Base-by-base conservation (phyloP, 345 rosid species). In the Corymbia maculata region DNA sequence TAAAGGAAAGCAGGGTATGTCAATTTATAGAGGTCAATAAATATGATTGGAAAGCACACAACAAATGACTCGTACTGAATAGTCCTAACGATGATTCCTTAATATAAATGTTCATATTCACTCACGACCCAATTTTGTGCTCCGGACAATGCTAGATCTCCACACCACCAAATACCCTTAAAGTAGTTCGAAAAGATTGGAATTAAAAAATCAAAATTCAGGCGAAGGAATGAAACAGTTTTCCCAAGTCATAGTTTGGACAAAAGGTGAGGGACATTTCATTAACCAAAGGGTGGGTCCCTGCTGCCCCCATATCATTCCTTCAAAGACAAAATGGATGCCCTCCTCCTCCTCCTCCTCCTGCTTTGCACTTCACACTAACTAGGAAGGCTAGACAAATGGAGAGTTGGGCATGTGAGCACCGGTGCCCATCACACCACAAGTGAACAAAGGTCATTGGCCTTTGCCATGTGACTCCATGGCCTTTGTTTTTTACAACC, bases 51-150 rank as follows among this genome's bases (percentile, higher is more conserved):
- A 30, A 64, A 15, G 36, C 4, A 1, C 4, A 1, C 16, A 9
- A 3, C 4, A 64, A 64, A 0, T n/a, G 36, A 75, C 42, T 19
- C 14, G 0, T 19, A 36, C 42, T 0, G 0, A 19, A 17, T 5
- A 9, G 82, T 42, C 26, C 1, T n/a, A 0, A 36, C 1, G 28
- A 75, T 75, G 14, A 75, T 70, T 19, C 8, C 1, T 9, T 36
- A 44, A 36, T 9, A 36, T 75, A 26, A 42, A 19, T 75, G 49
- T 13, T 75, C 28, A 42, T 36, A 75, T 36, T 75, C 82, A 19
- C 17, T 44, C 82, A 42, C 45, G 36, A 19, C 82, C 82, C 82
- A 36, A 75, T 1, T 75, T 70, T 9, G 12, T 70, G 47, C 47
- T 17, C 8, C 45, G 13, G 82, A 36, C 12, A 9, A 36, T 17